Base-by-base conservation (phyloP, 2,329 filamentous ascomycete genomes). In the Bretziella fagacearum region DNA sequence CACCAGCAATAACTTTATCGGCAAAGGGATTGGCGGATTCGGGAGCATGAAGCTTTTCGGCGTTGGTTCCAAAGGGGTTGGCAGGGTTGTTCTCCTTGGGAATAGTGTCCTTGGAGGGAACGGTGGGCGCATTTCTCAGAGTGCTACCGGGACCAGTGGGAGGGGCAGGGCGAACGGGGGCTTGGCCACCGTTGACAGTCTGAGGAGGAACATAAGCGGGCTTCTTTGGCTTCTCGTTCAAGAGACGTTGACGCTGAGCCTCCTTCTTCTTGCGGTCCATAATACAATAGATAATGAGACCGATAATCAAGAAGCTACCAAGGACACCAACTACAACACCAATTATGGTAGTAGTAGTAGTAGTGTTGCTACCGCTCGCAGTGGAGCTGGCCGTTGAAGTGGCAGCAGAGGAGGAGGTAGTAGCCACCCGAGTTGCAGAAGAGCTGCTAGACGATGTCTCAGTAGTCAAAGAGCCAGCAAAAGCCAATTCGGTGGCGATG, bases 281-380 rank as follows among this genome's bases (percentile, higher is more conserved):
- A 51, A 84, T 60, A 60, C 93, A 77, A 58, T 84, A 80, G 17
- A 82, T 67, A 18, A 82, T 59, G n/a, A 77, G 65, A 25, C 77
- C 74, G 22, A 91, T 59, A 2, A 79, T 62, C 26, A 79, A 73
- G 22, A 94, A 55, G 42, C 74, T 74, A 5, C 80, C 68, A 26
- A 95, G 63, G 41, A 93, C 75, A 56, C 86, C 87, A 58, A 95
- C 78, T 4, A 81, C 84, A 52, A 95, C 73, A 51, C 91, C 91
- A 36, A 85, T 87, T 62, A 85, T 91, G 35, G 64, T 59, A 25
- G 64, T 70, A 32, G 52, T 45, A 35, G 47, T 23, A 50, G 53
- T 55, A 43, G 48, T 52, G 42, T 55, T 51, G 8, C 53, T 46
- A 22, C 44, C 52, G 6, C 56, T 52, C 10, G 57, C 40, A 32